Base-by-base conservation (phyloP, 2,329 filamentous ascomycete species). In the Trichophyton benhamiae region DNA sequence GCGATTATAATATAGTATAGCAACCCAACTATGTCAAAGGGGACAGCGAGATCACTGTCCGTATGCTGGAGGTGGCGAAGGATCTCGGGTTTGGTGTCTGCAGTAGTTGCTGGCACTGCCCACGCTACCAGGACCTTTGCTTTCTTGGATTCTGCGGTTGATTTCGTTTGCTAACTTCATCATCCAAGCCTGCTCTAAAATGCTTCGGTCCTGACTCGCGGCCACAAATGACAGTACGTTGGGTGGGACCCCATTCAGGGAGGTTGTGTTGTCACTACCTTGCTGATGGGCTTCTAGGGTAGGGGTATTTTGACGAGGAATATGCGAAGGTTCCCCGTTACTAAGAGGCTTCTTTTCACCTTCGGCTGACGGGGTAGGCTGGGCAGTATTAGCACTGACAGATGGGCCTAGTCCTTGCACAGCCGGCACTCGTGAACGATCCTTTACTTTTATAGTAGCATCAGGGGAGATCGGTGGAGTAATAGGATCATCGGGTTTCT, bases 111-210 rank as follows among this genome's bases (percentile, higher is more conserved):
- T 69, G 71, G 70, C 68, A 68, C 68, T 64, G 36, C 41, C 41
- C 41, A 67, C 70, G 57, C 65, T 67, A 20, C 67, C 62, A 58
- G 73, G 68, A 53, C 72, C 71, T 75, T 96, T 94, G 75, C 96
- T 89, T 67, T 96, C 89, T 66, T 92, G 89, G 66, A 95, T 90
- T 61, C 89, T 87, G 63, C 73, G 73, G 41, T 91, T 90, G 68
- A 97, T 92, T 74, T 97, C 94, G 65, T 86, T 87, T 3, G 92
- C 91, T 83, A 99, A 94, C 78, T 96, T 74, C 68, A 76, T 74
- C 59, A 78, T 75, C 68, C 76, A 72, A 3, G 72, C 73, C 64
- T 78, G 75, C 63, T 80, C 77, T n/a, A 79, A 70, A 25, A 78
- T 72, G 36, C 72, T 68, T 25, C 66, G 65, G 7, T 69, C 68